Evolutionary conservation across 805 yeast genomes (phyloP), one percentile per base, ranked within the genome.

Genomic region (Wickerhamomyces canadensis): DNA sequence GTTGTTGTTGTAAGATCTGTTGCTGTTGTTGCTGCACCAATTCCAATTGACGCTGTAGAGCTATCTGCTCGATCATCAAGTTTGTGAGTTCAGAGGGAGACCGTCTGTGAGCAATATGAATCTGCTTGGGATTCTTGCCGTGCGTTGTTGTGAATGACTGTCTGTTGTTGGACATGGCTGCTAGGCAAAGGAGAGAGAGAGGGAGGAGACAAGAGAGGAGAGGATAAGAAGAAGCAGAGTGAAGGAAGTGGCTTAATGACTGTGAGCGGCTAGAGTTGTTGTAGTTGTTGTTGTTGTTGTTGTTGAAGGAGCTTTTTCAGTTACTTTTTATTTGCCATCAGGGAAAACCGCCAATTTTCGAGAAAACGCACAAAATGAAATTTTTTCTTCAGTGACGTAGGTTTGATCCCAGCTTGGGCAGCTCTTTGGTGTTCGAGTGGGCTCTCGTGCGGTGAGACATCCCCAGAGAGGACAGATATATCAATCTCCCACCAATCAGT

Each of bases 21-120:
- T 87, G 94, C 58, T 85, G 96, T 57, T 89, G 96, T 17, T 83
- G 89, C 58, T 88, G 96, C 3, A 87, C 95, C 46, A 78, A 70
- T 52, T 93, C 97, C 65, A 89, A 71, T 58, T 91, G 97, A 51
- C 91, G 88, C 61, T 93, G 97, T 41, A 93, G 70, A 24, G 68
- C 80, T 57, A 84, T 77, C 56, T 84, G 94, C 62, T 91, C 98
- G 52, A 86, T 70, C 96, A 91, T 91, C 47, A 91, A 68, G 38
- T 83, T 84, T 3, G 98, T 91, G 58, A 93, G 70, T 59, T 93
- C 98, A 49, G 89, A 78, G n/a, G 97, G 97, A 3, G 97, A 84
- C 43, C 96, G 75, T 54, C 98, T 76, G 55, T 93, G 98, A n/a
- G 98, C 98, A 47, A 91, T 88, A 63, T 88, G 94, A 42, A 93